Evolutionary conservation across 495 filamentous ascomycete genomes (phyloP), one percentile per base, ranked within the genome.

Genomic region (Pseudomonodictys pantanalensis): DNA sequence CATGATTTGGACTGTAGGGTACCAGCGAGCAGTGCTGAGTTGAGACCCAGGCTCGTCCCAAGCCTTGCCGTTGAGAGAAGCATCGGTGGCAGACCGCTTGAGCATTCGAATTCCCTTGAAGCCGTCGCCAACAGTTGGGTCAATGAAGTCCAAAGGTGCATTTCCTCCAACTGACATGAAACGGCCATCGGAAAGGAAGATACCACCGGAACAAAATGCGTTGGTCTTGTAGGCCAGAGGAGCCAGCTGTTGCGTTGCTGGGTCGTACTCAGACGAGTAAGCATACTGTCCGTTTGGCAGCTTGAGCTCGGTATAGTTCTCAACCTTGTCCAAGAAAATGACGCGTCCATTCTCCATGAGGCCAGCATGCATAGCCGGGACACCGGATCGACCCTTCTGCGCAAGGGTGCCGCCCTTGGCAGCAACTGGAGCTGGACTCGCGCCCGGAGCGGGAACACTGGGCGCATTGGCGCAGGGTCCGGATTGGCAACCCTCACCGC

Each of bases 301-400:
- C 61, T 72, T 79, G 18, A 85, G 59, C 52, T 85, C 70, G 7
- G 82, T 84, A 62, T 80, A 85, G 56, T 85, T 79, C 58, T 86
- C 83, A 12, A 86, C 73, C 61, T 86, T 86, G 72, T 86, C 83
- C 52, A 86, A 68, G 69, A 86, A 86, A 18, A 83, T 67, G 4
- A 83, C 81, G 28, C 74, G 72, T 4, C 83, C 83, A 62, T 86
- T 84, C 9, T 77, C 78, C 71, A 85, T 69, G 24, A 86, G 75
- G 58, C 72, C 83, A 55, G 83, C 81, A 58, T 84, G 83, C 83
- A 86, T 86, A 10, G 77, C 83, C 39, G 83, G 81, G 47, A 86
- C 83, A 66, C 83, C 83, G 30, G 80, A 79, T 32, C 76, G 61
- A 25, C 82, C 83, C 56, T 80, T 68, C 6, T 81, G 53, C 1